Percentiles rank a stretch among this genome's conserved stretches.
Evolutionary conservation across 1,284 basidiomycete genomes (phyloP).

Genomic region (Leccinum subrobustum): DNA sequence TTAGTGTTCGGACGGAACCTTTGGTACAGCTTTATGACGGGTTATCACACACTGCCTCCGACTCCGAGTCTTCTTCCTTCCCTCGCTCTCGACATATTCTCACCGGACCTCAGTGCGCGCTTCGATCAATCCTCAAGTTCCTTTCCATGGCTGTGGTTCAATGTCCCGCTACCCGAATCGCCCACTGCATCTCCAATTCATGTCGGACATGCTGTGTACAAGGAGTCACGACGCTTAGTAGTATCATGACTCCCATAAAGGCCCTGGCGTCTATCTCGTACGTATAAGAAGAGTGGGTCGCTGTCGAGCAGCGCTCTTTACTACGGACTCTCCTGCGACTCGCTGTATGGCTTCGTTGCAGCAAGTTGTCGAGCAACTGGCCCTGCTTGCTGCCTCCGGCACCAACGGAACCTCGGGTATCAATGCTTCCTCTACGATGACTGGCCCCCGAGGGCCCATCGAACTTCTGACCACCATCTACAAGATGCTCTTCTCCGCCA

Average conservation of each 20-base stretch:
- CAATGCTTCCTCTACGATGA: not conserved
- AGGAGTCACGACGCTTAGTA: slow-evolving; percentile 1
- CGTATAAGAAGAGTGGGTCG: slow-evolving; percentile 8
- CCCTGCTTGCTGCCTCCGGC: slow-evolving; percentile 20
- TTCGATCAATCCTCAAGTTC: not conserved
- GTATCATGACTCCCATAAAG: not conserved
- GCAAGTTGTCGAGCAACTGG: slow-evolving; percentile 31
- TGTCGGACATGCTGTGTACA: not conserved
- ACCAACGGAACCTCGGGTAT: slow-evolving; percentile 11
- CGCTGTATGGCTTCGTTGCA: slow-evolving; percentile 28
- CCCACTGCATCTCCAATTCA: not conserved
- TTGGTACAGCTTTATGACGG: not conserved
- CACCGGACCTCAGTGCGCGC: not conserved
- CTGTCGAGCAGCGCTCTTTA: not conserved
- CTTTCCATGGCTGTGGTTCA: not conserved
- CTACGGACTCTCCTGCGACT: not conserved
- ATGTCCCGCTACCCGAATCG: not conserved
- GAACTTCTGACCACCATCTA: slow-evolving; percentile 33
- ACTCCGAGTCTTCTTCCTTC: not conserved
- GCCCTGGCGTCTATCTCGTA: not conserved
- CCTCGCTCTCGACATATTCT: not conserved
- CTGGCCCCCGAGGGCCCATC: slow-evolving; percentile 10
- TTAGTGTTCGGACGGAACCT: slow-evolving; percentile 12
- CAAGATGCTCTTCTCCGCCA: slow-evolving; percentile 45
- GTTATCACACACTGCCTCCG: not conserved